Evolutionary conservation across 2,329 filamentous ascomycete genomes (phyloP), one percentile per base, ranked within the genome.

Genomic region (Talaromyces marneffei): DNA sequence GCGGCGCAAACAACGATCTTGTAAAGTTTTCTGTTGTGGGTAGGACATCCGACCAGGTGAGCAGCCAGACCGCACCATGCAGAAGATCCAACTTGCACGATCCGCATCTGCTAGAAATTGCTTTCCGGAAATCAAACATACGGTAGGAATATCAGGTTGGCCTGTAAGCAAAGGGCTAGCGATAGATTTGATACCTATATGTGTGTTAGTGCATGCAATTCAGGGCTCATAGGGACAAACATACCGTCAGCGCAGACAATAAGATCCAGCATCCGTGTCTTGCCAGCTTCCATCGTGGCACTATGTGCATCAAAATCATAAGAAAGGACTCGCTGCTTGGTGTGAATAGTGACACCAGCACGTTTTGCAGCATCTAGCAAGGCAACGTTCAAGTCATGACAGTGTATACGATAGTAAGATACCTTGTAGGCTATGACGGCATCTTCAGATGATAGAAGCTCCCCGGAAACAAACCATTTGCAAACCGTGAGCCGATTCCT

Each of bases 361-460:
- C 42, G 42, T 18, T 4, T 46, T 7, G 42, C 42, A 25, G 18
- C 42, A 46, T n/a, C 42, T 23, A 46, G 20, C n/a, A 46, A 46
- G 9, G 14, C 42, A 23, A 8, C 3, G 10, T 46, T n/a, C 42
- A 46, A 12, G 23, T 46, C 18, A 46, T 74, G 1, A 69, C n/a
- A 6, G 18, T 20, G 12, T 18, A 46, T 2, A 74, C 35, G 7
- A 50, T 50, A 4, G 7, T 33, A 8, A 33, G 31, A 9, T 2
- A 2, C 31, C 7, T 9, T 9, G 7, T 33, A 33, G 2, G 2
- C 31, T 33, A 6, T 4, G 7, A 33, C 31, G 31, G 31, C 31
- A 48, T 16, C 10, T 4, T 5, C 35, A 3, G 12, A 37, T 37
- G 12, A 37, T 16, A 4, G 12, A 5, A 37, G 12, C 35, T 14